Base-by-base conservation (phyloP, 371 early-diverging fungal genomes). In the Mucor mucedo region DNA sequence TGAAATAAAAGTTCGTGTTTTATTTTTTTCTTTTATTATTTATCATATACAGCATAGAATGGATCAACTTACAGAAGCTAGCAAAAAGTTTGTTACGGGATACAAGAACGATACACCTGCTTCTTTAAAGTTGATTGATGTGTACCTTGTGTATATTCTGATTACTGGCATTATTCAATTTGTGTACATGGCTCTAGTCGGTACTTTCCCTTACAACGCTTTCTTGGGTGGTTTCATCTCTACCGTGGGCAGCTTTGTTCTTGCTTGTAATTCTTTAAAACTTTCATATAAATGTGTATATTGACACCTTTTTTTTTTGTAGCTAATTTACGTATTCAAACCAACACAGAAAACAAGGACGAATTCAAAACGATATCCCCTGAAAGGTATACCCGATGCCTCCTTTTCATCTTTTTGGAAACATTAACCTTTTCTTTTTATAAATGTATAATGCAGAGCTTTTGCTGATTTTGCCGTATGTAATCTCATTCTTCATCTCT, bases 181-280 rank as follows among this genome's bases (percentile, higher is more conserved):
- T 66, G 72, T 88, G 14, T 96, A 98, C 73, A 87, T 92, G 65
- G 59, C 86, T 1, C 57, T 95, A 13, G 95, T 81, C 4, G 97
- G 97, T 58, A 91, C 93, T 33, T 97, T 87, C 71, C 98, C 98
- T n/a, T 98, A 95, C 80, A 98, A 98, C 78, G 93, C 98, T 28
- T 98, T 98, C 76, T 76, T 98, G 66, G 92, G 97, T 10, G 95
- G 95, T 16, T 98, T 98, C 79, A 91, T 91, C 65, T 88, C 92
- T 4, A 90, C 93, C 9, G 95, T 97, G 27, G 97, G 96, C 10
- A 84, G 87, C 60, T 98, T 98, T 79, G 93, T 95, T n/a, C 87
- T 97, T 63, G 94, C 95, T 13, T 96, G 94, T 92, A 75, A 62
- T 9, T 32, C 21, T 21, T 21, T 21, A 53, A 59, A 33, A 30